Evolutionary conservation across 2,329 filamentous ascomycete species (phyloP).

Genomic region (Calonectria montana): DNA sequence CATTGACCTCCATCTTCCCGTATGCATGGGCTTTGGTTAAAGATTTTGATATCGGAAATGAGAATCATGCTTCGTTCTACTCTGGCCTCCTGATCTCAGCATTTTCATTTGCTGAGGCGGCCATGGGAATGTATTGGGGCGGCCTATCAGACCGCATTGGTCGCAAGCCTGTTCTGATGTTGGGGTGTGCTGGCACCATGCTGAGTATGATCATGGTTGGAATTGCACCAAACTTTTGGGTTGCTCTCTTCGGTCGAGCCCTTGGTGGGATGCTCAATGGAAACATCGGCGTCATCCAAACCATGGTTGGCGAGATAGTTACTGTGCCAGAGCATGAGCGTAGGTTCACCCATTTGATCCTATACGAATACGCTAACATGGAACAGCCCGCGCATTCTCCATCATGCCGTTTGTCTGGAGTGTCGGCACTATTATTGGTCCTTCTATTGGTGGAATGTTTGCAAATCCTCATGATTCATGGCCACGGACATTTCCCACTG

Average conservation of each 20-base stretch:
- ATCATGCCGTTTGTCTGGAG: conserved; percentile 97
- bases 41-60: conserved; percentile 77
- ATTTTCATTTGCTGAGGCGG: conserved; percentile 83
- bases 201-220: conserved; percentile 86
- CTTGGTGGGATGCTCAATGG: conserved; percentile 88
- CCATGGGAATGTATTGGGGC: conserved; percentile 92
- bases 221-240: conserved; percentile 84
- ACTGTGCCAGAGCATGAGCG: conserved; percentile 87
- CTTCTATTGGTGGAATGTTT: conserved; percentile 88
- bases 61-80: conserved; percentile 85
- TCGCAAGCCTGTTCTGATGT: conserved; percentile 84
- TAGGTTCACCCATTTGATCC: conserved; percentile 57
- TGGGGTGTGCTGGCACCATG: conserved; percentile 86
- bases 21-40: conserved; percentile 90
- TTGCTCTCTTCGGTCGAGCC: conserved; percentile 80
- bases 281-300: conserved; percentile 91
- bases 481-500: conserved; percentile 74
- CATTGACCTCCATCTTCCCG: conserved; percentile 91
- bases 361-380: conserved; percentile 10
- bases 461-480: conserved; percentile 82
- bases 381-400: conserved; percentile 81
- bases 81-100: conserved; percentile 89
- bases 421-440: conserved; percentile 89
- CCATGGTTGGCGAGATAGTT: conserved; percentile 91
- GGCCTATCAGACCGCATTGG: conserved; percentile 83